Conservation (phyloP, 176 grass and related monocot species). For the Oryza glumipatula region DNA sequence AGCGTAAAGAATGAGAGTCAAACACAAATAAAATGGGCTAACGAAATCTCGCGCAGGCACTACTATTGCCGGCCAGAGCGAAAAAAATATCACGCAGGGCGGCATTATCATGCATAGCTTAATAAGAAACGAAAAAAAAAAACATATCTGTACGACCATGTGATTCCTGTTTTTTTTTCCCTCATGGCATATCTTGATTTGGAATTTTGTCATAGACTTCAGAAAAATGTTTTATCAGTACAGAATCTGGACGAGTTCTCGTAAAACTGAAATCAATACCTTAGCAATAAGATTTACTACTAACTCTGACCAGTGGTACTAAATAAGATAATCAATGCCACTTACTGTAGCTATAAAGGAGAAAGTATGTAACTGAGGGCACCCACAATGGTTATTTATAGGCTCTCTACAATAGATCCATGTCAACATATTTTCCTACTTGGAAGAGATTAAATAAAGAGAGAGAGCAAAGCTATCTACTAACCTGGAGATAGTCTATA, state of each 20-base stretch:
- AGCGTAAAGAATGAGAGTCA: neutral
- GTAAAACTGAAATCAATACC: neutral
- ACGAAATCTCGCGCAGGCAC: too few species aligned
- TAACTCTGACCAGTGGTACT: neutral
- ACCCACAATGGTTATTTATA: too few species aligned
- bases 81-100: neutral
- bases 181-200: neutral
- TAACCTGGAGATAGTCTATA: too few species aligned
- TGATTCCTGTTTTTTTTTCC: neutral
- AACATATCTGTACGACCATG: neutral
- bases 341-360: conserved; percentile 8
- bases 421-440: too few species aligned
- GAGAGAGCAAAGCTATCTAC: too few species aligned
- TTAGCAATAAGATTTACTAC: neutral
- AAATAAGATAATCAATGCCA: neutral
- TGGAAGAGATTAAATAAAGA: too few species aligned
- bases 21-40: neutral
- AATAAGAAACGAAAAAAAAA: neutral
- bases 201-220: neutral
- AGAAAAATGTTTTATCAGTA: neutral
- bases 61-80: too few species aligned
- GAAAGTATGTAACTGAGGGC: neutral
- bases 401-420: too few species aligned
- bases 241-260: neutral
- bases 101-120: neutral